Evolutionary conservation across 345 rosid species (phyloP), one percentile per base, ranked within the genome.

Genomic region (Sonneratia alba): DNA sequence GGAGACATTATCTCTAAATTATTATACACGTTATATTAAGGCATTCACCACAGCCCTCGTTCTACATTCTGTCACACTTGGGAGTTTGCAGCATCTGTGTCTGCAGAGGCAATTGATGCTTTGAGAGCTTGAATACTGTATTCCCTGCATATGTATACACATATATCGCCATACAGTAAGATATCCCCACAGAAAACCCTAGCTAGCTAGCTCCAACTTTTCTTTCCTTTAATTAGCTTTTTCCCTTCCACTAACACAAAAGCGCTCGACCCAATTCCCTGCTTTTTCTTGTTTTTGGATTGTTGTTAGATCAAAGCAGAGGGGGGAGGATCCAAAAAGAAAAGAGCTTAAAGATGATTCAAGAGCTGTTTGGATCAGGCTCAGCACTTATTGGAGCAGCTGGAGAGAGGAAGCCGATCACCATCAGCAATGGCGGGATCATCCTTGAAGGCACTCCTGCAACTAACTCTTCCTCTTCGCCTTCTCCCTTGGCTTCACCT

Each of bases 271-370:
- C 38, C 70, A 53, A 59, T 18, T 43, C 76, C 68, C 79, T 77
- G 78, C 73, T 76, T 79, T 85, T 84, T 82, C 80, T 82, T 79
- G 84, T 73, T 85, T 78, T 87, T 86, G 87, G 87, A 84, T 87
- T 85, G 81, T 81, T 85, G 83, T 81, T 27, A 83, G 89, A 84
- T 84, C 73, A 78, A 78, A 71, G 74, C 80, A 71, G 70, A 70
- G 76, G n/a, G 63, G 62, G 47, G 49, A 67, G 34, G 56, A 67
- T 37, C 47, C 36, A 68, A 45, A 68, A 68, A 68, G 70, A 27
- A 42, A 68, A 68, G 47, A 61, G n/a, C 65, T 14, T 75, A 78
- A 78, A 73, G 78, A 89, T 89, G 94, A 87, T 89, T 80, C 94
- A 87, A 77, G 91, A 87, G 70, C 86, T 87, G 72, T 73, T 89